phyloP scores from a whole-genome alignment of 176 grass and related monocot genomes.

The Leersia perrieri region DNA sequence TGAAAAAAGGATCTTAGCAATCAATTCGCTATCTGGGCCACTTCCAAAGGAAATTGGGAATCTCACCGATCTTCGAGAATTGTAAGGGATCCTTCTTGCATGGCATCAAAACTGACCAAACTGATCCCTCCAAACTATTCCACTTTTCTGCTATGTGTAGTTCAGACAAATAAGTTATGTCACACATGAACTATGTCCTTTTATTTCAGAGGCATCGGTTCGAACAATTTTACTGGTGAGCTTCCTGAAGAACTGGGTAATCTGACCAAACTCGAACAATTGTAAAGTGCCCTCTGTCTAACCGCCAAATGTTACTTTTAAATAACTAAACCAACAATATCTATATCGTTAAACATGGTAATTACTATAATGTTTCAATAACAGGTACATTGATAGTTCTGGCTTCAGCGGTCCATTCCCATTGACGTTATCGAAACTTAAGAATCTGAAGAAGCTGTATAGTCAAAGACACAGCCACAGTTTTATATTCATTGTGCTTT shows the following conservation, averaged over 20 bases:
- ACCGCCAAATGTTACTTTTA: neutral
- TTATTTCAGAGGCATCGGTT: constrained; percentile 29
- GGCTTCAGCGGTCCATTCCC: constrained; percentile 65
- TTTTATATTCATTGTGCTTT: neutral
- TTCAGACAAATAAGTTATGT: neutral
- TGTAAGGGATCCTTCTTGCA: neutral
- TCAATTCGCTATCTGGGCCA: neutral
- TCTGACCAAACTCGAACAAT: constrained; percentile 37
- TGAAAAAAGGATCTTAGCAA: neutral
- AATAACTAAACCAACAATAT: neutral
- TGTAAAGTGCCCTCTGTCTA: neutral
- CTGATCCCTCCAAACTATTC: no score
- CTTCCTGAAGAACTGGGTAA: constrained; percentile 53
- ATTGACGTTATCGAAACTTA: constrained; percentile 54
- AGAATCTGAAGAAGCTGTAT: constrained; percentile 45
- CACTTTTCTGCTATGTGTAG: neutral
- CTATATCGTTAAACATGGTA: neutral
- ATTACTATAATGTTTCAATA: constrained; percentile 1
- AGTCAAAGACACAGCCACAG: neutral
- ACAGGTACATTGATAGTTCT: constrained; percentile 64
- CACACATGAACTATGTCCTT: neutral
- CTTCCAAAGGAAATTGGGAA: neutral
- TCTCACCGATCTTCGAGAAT: neutral
- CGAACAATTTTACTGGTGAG: constrained; percentile 53
- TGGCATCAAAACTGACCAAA: no score